These are phyloP conservation scores for Xylariaceae sp. DNA, from an alignment of 2,329 filamentous ascomycete species.

Conservation along the genomic window DNA sequence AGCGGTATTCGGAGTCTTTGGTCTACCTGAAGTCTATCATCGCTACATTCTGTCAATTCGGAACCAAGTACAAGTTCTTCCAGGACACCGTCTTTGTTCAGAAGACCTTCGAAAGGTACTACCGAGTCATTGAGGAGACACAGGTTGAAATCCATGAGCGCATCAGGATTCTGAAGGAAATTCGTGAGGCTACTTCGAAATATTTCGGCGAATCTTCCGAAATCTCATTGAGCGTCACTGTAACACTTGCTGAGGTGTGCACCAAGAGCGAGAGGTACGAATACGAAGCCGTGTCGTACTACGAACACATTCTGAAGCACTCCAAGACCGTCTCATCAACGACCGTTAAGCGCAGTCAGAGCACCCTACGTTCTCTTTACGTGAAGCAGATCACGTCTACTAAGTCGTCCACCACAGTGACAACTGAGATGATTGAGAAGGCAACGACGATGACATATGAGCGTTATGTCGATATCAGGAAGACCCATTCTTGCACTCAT, in stretches of 20 bases:
- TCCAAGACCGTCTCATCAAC: constrained; percentile 22
- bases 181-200: constrained; percentile 20
- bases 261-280: constrained; percentile 29
- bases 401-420: constrained; percentile 12
- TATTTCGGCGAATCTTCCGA: constrained; percentile 26
- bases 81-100: constrained; percentile 20
- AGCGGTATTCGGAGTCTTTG: constrained; percentile 26
- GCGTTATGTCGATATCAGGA: constrained; percentile 23
- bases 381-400: constrained; percentile 27
- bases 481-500: constrained; percentile 20
- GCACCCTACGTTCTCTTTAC: constrained; percentile 23
- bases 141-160: constrained; percentile 27
- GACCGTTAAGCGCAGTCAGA: constrained; percentile 22
- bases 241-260: constrained; percentile 24
- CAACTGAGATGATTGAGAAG: constrained; percentile 28
- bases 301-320: constrained; percentile 25
- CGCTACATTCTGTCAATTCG: constrained; percentile 28
- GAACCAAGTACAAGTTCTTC: constrained; percentile 25
- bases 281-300: constrained; percentile 28
- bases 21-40: constrained; percentile 26
- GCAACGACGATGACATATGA: constrained; percentile 25
- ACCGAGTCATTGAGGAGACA: constrained; percentile 27
- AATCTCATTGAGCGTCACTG: constrained; percentile 21
- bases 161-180: constrained; percentile 25
- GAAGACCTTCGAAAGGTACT: constrained; percentile 26